Evolutionary conservation across 768 basidiomycete genomes (phyloP), one percentile per base, ranked within the genome.

Genomic region (Tephrocybe sp.): DNA sequence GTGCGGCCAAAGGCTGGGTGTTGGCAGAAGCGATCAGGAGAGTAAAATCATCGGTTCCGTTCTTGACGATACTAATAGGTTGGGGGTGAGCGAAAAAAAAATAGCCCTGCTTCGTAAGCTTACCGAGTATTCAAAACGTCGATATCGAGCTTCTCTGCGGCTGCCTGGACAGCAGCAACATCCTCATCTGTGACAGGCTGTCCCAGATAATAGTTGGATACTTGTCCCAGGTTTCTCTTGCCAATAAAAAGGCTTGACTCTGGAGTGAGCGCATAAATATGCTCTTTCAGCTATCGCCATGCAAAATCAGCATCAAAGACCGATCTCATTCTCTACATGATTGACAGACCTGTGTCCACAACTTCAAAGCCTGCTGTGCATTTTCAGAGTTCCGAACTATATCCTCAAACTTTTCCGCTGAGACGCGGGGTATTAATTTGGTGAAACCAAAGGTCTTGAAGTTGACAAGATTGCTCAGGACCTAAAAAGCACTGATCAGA

Each of bases 141-240:
- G 43, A 94, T 65, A n/a, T 76, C 80, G 23, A 87, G 72, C 53
- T 80, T 81, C 67, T 94, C 92, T 2, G 88, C 85, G 1, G 83
- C 83, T 7, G 71, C 72, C 64, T 93, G 92, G 19, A 94, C 79
- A 1, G 77, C 76, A 19, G 83, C 81, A 5, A 92, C 89, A 62
- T 93, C 92, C 0, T 82, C 80, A 53, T 92, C 87, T n/a, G 78
- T 75, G 17, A 87, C 81, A 9, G 77, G 63, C 53, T 87, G 77
- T 0, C 89, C 90, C 22, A 85, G 80, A 62, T 95, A 95, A 66
- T 94, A 95, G 63, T 92, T 90, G 26, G 85, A 89, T 46, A 90
- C 64, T 52, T 93, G 89, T 0, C 92, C 92, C 17, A 82, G 73
- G 47, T 68, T 74, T 39, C 84, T 87, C 64, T 93, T 92, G 45